A percentile compares a stretch with the other conserved stretches of the same genome.
phyloP scores from a whole-genome alignment of 345 rosid species.

The Limnanthes douglasii region DNA sequence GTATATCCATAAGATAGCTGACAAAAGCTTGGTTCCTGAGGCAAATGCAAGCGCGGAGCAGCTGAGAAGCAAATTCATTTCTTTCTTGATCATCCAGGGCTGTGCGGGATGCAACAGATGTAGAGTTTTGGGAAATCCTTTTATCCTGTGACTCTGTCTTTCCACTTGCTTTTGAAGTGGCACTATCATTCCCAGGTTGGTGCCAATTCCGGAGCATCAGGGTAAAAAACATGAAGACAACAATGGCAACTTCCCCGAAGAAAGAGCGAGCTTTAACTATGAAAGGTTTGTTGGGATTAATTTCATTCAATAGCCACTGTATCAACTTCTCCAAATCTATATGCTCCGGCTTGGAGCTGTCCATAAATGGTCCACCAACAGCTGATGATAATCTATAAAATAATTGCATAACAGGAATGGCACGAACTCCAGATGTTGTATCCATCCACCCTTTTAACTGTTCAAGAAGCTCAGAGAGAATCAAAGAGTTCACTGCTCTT shows the following conservation, averaged over 20 bases:
- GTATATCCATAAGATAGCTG: constrained; percentile 85
- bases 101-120: constrained; percentile 36
- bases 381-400: constrained; percentile 95
- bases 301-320: constrained; percentile 81
- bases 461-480: constrained; percentile 79
- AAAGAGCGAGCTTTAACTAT: constrained; percentile 46
- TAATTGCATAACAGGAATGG: constrained; percentile 91
- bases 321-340: constrained; percentile 76
- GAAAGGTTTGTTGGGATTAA: constrained; percentile 59
- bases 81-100: constrained; percentile 62
- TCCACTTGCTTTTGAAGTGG: constrained; percentile 34
- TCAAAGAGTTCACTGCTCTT: constrained; percentile 84
- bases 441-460: constrained; percentile 97
- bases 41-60: constrained; percentile 64
- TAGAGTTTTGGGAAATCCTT: constrained; percentile 28
- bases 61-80: constrained; percentile 69
- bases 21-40: constrained; percentile 81
- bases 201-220: constrained; percentile 99
- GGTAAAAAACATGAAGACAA: constrained; percentile 96
- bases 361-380: constrained; percentile 89
- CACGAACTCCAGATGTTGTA: constrained; percentile 64
- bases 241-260: constrained; percentile 82
- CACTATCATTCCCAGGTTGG: constrained; percentile 75
- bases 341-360: constrained; percentile 75
- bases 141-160: constrained; percentile 46